Evolutionary conservation across 2,329 filamentous ascomycete genomes (phyloP), one percentile per base, ranked within the genome.

Genomic region (Orbilia oligospora): DNA sequence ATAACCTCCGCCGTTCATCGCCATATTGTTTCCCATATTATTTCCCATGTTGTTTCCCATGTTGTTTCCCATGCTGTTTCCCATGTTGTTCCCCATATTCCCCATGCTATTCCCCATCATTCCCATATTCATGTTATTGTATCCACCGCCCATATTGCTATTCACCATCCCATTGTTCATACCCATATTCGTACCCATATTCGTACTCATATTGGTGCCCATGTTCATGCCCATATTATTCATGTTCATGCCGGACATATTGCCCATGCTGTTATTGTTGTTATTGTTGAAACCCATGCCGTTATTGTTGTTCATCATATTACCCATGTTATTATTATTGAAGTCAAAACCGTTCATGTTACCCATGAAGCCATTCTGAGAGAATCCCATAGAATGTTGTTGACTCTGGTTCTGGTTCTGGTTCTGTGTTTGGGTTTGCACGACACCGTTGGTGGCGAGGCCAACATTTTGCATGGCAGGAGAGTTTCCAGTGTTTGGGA

Each of bases 261-360:
- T 86, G 75, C 82, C 83, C 83, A 85, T 85, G 63, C 83, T 84
- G 53, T 84, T 84, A 44, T 70, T 68, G 36, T 83, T 84, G 53
- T 84, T 84, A 44, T 70, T 68, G 36, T 70, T 68, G 46, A 80
- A 71, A 8, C 56, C 75, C 24, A 68, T 41, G 12, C 69, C 69
- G 27, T 44, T 41, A 46, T 49, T 68, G 63, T 71, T 76, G 30
- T 69, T 79, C 80, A 65, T 67, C 79, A 81, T 81, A 12, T 58
- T 58, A n/a, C 53, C 33, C 30, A 58, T 79, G 67, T 53, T 69
- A 20, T 44, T 46, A 12, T 51, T 46, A n/a, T 51, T 61, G 51
- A 75, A 72, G 44, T 81, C 70, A 61, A 81, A 79, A 16, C 79
- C 76, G 38, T 58, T 76, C 81, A 82, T 81, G 46, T 80, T 80